Evolutionary conservation across 2,329 filamentous ascomycete genomes (phyloP).

Genomic region (Mycocentrospora acerina): DNA sequence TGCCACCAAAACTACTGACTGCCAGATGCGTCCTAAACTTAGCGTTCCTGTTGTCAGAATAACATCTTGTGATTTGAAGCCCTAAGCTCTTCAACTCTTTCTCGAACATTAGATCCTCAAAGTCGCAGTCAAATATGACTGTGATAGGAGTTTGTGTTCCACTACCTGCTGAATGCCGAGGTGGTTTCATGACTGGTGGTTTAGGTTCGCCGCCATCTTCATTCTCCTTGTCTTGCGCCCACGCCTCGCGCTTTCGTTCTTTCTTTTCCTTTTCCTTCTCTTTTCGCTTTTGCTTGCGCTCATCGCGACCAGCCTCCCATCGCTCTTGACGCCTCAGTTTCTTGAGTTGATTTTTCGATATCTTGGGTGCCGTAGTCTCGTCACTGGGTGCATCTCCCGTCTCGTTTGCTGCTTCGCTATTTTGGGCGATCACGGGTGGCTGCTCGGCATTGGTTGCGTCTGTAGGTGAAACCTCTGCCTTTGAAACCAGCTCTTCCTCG

Average conservation of each 20-base stretch:
- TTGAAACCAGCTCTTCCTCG: conserved; percentile 7
- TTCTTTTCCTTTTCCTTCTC: conserved; percentile 58
- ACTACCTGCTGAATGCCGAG: conserved; percentile 24
- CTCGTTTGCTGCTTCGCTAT: conserved; percentile 8
- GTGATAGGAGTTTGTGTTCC: conserved; percentile 70
- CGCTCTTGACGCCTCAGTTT: conserved; percentile 69
- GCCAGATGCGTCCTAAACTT: conserved; percentile 70
- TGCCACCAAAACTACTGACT: conserved; percentile 75
- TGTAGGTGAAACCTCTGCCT: conserved; percentile 11
- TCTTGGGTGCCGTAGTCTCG: conserved; percentile 20
- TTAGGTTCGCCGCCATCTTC: conserved; percentile 21
- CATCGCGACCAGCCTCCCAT: conserved; percentile 71
- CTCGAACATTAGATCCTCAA: conserved; percentile 85
- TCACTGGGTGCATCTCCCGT: conserved; percentile 7
- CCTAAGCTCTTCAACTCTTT: conserved; percentile 81
- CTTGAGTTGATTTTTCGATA: conserved; percentile 88
- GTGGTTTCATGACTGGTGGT: conserved; percentile 17
- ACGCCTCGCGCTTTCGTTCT: conserved; percentile 52
- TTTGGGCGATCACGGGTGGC: conserved; percentile 11
- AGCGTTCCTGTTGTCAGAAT: conserved; percentile 80
- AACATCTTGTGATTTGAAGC: conserved; percentile 81
- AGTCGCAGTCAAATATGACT: conserved; percentile 87
- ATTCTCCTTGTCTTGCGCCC: conserved; percentile 41
- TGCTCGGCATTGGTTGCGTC: conserved; percentile 13
- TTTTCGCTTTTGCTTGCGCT: conserved; percentile 60